Evolutionary conservation across 192 early-diverging fungal species (phyloP), one percentile per base, ranked within the genome.

Genomic region (Umbelopsis sp.): DNA sequence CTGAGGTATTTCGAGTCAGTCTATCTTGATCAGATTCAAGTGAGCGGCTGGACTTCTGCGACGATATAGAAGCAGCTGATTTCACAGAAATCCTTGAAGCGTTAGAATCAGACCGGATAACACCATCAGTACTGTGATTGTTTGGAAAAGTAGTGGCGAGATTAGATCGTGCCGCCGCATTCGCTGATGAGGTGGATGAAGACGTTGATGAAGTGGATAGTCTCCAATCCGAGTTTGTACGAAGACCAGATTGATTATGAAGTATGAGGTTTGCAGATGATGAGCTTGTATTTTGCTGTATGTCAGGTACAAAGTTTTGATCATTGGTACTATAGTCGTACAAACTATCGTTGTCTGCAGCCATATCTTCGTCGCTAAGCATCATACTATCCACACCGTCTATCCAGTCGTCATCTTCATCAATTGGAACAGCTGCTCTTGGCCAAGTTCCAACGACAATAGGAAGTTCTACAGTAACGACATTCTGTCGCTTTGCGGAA

Each of bases 401-500:
- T 45, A 59, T 45, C 10, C 74, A 71, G 2, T 81, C 79, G 4
- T 74, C 72, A 25, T 80, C 79, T 22, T 80, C 79, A 44, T 81
- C 79, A 59, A 81, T 81, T 36, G 79, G 79, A 17, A 77, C 66
- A 22, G 72, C 70, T 8, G 79, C 72, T 25, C 59, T 70, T 11
- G 79, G 79, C 65, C 69, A 77, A 3, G 79, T 81, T 31, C 79
- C 79, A 36, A 81, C 65, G 2, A 74, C 66, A 44, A 81, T 77
- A 2, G 79, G 79, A 26, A 81, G 59, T 11, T 76, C 75, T 7
- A 77, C 25, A 26, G 43, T 38, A 22, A 45, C 56, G 2, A 31
- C 67, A 70, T 67, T 62, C 14, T 68, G 26, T 45, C 32, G 22
- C 16, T 53, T 53, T 10, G 41, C 16, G 20, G 22, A 47, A 6